Conservation (phyloP, 2,329 filamentous ascomycete species). For the Claviceps digitariae region DNA sequence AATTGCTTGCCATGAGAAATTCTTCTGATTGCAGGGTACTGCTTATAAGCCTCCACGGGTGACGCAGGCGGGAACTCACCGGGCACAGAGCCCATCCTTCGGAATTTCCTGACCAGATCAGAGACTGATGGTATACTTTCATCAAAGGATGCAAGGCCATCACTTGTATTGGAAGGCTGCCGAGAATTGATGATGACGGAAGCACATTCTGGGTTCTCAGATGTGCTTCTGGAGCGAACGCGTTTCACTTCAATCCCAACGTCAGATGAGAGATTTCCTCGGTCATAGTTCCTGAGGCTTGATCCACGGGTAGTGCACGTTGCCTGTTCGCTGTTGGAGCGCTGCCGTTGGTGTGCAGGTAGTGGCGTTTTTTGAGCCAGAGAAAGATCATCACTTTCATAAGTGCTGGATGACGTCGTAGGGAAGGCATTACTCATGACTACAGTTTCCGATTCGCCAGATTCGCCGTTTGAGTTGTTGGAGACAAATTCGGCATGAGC, state of each 20-base stretch:
- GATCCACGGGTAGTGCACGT: neutral
- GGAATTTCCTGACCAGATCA: constrained; percentile 14
- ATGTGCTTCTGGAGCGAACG: constrained; percentile 1
- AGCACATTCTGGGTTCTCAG: constrained; percentile 1
- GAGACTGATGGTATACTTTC: constrained; percentile 11
- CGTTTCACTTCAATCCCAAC: neutral
- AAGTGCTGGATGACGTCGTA: neutral
- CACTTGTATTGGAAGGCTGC: constrained; percentile 2
- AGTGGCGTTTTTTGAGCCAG: neutral
- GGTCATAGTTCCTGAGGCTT: neutral
- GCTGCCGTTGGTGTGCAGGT: neutral
- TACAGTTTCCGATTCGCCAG: neutral
- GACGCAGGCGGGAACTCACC: neutral
- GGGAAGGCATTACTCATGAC: neutral
- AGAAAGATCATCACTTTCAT: neutral
- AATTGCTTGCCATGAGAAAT: constrained; percentile 4
- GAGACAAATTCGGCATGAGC: neutral
- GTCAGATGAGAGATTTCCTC: neutral
- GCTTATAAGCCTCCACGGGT: neutral
- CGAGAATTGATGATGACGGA: neutral
- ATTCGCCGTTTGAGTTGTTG: neutral
- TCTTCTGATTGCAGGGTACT: constrained; percentile 2
- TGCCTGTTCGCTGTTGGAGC: constrained; percentile 5
- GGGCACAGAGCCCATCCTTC: constrained; percentile 10
- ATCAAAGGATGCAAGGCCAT: neutral